Evolutionary conservation across 768 basidiomycete species (phyloP), one percentile per base, ranked within the genome.

Genomic region (Kwoniella shandongensis): DNA sequence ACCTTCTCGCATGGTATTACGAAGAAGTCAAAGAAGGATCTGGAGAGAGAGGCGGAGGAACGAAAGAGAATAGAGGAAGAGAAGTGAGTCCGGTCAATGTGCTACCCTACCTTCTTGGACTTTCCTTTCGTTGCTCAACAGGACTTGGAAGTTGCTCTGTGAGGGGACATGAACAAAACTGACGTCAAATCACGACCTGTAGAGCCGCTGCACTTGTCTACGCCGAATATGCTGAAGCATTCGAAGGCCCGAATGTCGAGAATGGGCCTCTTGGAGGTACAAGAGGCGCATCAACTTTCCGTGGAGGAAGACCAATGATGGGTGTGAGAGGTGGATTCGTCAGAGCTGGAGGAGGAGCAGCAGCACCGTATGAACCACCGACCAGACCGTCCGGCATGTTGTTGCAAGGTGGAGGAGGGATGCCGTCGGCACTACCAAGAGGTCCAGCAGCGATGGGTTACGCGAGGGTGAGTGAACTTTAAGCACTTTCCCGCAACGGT

Each of bases 1-100:
- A 87, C 89, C 45, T 96, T 89, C 78, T 78, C 88, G 29, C 85
- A 89, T 71, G 91, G 78, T n/a, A 88, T 83, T 35, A 84, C 86
- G 50, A 85, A 86, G 58, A 97, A 98, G 79, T 91, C 91, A 15
- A 86, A 87, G 57, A 82, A 88, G 63, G 93, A 98, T 78, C 88
- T 88, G 69, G 96, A 98, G 73, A 86, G 86, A 70, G 93, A 97
- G 69, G 87, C 87, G 46, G 93, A 89, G 32, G 91, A 93, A 70
- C 87, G 86, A 36, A 96, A 91, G 55, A 54, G 65, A 78, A 86
- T 86, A 67, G 83, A 81, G 61, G 72, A 77, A 35, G 76, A 77
- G 49, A 62, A 73, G 65, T 66, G 40, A 23, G 69, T 54, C 36
- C 39, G 32, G 32, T 32, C 13, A 13, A 32, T 32, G 13, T 6